Percentiles rank a stretch among this genome's conserved stretches.
These are phyloP conservation scores for Acmispon strigosus DNA, from an alignment of 306 rosid species.

Conservation along the genomic window DNA sequence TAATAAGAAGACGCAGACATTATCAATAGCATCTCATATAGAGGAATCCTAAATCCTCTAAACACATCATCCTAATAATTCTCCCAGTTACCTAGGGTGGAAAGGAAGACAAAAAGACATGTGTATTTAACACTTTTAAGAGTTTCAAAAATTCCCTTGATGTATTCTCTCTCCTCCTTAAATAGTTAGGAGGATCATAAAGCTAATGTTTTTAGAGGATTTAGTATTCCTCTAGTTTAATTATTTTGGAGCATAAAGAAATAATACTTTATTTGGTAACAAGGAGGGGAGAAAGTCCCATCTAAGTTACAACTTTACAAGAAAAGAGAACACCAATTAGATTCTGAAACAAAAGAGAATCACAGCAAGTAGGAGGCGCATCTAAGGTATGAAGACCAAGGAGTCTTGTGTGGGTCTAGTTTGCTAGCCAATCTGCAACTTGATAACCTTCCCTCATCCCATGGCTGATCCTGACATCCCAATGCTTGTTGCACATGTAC, in stretches of 20 bases:
- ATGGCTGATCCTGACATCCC: neutral
- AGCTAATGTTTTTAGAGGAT: constrained; percentile 1
- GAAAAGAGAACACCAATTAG: neutral
- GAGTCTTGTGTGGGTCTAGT: neutral
- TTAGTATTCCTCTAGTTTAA: neutral
- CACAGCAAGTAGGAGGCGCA: neutral
- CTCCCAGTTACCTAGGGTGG: neutral
- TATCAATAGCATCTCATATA: constrained; percentile 16
- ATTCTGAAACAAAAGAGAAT: neutral
- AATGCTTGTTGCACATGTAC: neutral
- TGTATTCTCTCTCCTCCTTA: neutral
- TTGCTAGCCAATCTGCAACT: neutral
- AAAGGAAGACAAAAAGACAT: neutral
- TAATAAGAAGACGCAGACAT: neutral
- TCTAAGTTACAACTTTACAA: neutral
- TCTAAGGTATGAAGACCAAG: neutral
- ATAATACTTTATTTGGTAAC: neutral
- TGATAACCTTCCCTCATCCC: neutral
- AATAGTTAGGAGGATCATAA: neutral
- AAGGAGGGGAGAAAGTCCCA: neutral
- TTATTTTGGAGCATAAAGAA: constrained; percentile 8
- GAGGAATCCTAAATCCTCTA: neutral
- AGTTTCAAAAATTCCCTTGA: constrained; percentile 17
- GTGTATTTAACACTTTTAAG: neutral
- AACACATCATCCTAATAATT: neutral